These are phyloP conservation scores for Pseudogymnoascus sp. DNA, from an alignment of 2,329 filamentous ascomycete genomes.

Conservation along the genomic window DNA sequence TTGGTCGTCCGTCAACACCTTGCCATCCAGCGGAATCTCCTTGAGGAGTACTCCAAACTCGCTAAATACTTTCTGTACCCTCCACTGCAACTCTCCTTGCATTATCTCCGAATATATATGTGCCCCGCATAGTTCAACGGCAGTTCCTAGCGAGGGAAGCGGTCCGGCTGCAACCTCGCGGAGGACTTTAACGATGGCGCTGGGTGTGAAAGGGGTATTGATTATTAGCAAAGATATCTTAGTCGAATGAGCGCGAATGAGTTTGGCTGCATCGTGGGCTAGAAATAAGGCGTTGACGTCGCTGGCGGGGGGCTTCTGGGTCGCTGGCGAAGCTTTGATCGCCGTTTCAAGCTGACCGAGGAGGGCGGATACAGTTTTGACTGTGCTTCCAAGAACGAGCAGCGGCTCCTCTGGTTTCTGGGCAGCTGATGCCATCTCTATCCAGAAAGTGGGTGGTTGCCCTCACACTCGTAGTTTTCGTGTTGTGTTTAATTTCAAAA, in stretches of 20 bases:
- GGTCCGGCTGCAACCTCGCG: constrained; percentile 64
- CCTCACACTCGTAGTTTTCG: constrained; percentile 2
- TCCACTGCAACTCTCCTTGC: constrained; percentile 54
- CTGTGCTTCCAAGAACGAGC: constrained; percentile 14
- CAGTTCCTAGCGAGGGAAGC: constrained; percentile 67
- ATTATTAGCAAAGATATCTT: constrained; percentile 82
- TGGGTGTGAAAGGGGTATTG: constrained; percentile 77
- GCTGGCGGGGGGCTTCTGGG: constrained; percentile 11
- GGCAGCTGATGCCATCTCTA: background rate
- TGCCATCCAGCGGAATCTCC: constrained; percentile 53
- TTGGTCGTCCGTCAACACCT: constrained; percentile 40
- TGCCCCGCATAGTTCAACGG: constrained; percentile 57
- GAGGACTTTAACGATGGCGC: constrained; percentile 64
- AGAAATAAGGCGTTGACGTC: constrained; percentile 55
- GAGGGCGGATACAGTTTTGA: constrained; percentile 19
- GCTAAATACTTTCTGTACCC: constrained; percentile 52
- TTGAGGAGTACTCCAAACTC: constrained; percentile 56
- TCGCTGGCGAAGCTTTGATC: constrained; percentile 13
- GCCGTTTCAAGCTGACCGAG: constrained; percentile 22
- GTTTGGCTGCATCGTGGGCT: constrained; percentile 61
- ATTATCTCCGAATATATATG: constrained; percentile 56
- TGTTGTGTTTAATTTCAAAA: background rate
- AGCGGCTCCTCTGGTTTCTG: background rate
- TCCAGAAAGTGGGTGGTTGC: background rate
- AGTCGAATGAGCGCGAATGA: constrained; percentile 76